Evolutionary conservation across 345 rosid species (phyloP).

Genomic region (Brassica carinata): DNA sequence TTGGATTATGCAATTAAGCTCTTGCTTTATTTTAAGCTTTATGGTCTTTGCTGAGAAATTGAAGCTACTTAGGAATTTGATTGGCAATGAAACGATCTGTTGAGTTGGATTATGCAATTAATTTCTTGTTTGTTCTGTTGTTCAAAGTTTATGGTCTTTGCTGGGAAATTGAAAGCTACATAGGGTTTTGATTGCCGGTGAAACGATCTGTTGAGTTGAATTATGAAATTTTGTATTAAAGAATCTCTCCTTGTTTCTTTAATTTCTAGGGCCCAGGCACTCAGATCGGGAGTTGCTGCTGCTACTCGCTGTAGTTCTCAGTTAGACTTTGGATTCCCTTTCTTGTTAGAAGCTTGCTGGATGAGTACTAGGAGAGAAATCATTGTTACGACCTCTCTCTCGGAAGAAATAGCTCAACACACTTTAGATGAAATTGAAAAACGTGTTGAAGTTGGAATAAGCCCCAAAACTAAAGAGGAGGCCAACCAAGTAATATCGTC

Average conservation of each 20-base stretch:
- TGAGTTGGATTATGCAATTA: neutral
- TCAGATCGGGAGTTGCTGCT: conserved; percentile 4
- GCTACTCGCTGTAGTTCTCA: conserved; percentile 3
- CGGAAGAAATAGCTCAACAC: conserved; percentile 3
- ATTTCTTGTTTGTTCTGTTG: neutral
- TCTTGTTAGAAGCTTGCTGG: conserved; percentile 3
- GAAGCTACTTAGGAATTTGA: neutral
- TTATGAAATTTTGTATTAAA: neutral
- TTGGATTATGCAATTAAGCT: neutral
- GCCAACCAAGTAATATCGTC: conserved; percentile 1
- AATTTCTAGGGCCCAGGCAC: conserved; percentile 4
- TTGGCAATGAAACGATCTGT: neutral
- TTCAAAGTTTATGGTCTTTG: neutral
- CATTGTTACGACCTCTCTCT: conserved; percentile 3
- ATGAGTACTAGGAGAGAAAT: conserved; percentile 2
- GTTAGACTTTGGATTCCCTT: conserved; percentile 3
- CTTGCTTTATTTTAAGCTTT: neutral
- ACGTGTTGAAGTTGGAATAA: conserved; percentile 2
- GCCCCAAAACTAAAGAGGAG: conserved; percentile 3
- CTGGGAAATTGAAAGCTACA: neutral
- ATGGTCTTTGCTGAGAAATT: neutral
- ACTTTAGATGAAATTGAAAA: conserved; percentile 1
- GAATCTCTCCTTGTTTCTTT: neutral
- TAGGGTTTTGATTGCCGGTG: conserved; percentile 1
- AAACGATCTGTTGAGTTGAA: neutral